phyloP scores from a whole-genome alignment of 1,284 basidiomycete genomes.

The Pholiota adiposa region DNA sequence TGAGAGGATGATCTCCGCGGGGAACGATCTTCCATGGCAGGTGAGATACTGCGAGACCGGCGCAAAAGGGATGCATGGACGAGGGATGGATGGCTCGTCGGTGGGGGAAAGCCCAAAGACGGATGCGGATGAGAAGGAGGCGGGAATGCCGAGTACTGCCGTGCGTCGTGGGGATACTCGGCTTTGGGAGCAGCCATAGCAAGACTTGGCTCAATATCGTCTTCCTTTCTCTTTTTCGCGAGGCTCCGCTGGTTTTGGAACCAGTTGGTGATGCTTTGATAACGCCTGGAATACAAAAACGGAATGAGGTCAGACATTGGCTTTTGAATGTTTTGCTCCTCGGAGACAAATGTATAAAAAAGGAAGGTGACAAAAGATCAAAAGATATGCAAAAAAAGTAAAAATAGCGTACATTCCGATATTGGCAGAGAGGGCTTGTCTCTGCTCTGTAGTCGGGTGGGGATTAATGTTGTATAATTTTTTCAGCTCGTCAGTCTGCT shows the following conservation, averaged over 20 bases:
- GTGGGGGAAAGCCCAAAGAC: constrained; percentile 38
- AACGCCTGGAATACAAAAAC: constrained; percentile 54
- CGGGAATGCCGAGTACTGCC: constrained; percentile 52
- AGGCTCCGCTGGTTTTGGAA: constrained; percentile 82
- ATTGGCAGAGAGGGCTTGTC: constrained; percentile 62
- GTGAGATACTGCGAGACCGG: constrained; percentile 40
- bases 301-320: constrained; percentile 21
- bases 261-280: constrained; percentile 81
- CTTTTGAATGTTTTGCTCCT: constrained; percentile 18
- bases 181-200: constrained; percentile 30
- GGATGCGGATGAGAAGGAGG: constrained; percentile 46
- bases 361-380: constrained; percentile 23
- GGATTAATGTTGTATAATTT: constrained; percentile 63
- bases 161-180: constrained; percentile 39
- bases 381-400: constrained; percentile 27
- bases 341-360: constrained; percentile 7
- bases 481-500: constrained; percentile 69
- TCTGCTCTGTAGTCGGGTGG: constrained; percentile 69
- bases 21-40: constrained; percentile 40
- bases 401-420: constrained; percentile 69
- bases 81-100: constrained; percentile 33
- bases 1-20: constrained; percentile 44
- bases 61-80: constrained; percentile 29
- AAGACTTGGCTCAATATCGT: constrained; percentile 37
- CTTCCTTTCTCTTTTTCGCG: constrained; percentile 69